Base-by-base conservation (phyloP, 495 filamentous ascomycete species). In the Penicillium chermesinum region DNA sequence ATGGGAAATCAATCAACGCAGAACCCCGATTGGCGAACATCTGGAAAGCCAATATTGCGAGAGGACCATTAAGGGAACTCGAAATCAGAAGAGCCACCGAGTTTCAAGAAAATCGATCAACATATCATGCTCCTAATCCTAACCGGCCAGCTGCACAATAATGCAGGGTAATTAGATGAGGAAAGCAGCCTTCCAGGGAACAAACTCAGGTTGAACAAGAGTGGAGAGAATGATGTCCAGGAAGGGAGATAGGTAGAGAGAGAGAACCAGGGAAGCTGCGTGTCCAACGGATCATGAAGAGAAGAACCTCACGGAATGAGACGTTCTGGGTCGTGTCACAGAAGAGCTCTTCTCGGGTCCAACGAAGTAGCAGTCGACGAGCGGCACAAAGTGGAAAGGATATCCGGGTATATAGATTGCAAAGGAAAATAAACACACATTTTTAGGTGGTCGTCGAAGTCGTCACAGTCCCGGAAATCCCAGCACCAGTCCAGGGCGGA, bases 61-160 rank as follows among this genome's bases (percentile, higher is more conserved):
- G 45, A 50, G 45, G 47, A 63, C 62, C 46, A 57, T 52, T 50
- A 53, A 58, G 66, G 53, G 51, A 50, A 18, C 15, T 49, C 32
- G 57, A 64, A 55, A 43, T 36, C 16, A 21, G 49, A 41, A 18
- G 52, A 61, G 54, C 65, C 65, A 54, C 65, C 62, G 14, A 50
- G 61, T 64, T 62, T 61, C 44, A 55, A 49, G 54, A 44, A 18
- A 41, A 42, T 44, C 35, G 25, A 53, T 53, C 55, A 62, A 59
- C 37, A 47, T 48, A 54, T 30, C 48, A 60, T 59, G 50, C 53
- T 63, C 51, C 51, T 57, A 59, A 46, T 57, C 53, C 53, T 58
- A 56, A 54, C 52, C 41, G 52, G 52, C 52, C 60, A 57, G 52
- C 54, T 57, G 64, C 62, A 55, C 51, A 37, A 62, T 61, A 52